A percentile compares a stretch with the other conserved stretches of the same genome.
phyloP scores from a whole-genome alignment of 140 eudicot genomes.

The Bidens hawaiensis region DNA sequence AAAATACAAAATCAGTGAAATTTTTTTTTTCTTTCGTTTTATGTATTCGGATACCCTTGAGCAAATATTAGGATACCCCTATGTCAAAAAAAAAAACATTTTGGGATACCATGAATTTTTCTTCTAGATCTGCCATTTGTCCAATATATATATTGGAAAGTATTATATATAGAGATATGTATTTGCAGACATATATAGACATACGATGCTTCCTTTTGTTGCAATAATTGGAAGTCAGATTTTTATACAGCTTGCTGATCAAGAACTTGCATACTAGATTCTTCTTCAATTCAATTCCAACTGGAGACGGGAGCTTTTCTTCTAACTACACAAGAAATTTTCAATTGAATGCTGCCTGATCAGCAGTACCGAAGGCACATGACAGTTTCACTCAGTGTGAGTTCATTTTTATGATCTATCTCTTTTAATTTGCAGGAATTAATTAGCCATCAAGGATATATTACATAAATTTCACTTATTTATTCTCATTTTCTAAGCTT shows the following conservation, averaged over 20 bases:
- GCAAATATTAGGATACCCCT: no score
- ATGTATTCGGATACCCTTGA: no score
- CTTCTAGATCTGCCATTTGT: no score
- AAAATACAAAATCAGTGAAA: no score
- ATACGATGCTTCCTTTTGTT: slow-evolving; percentile 18
- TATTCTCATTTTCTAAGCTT: slow-evolving; percentile 20
- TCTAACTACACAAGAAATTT: slow-evolving; percentile 17
- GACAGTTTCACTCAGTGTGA: slow-evolving; percentile 23
- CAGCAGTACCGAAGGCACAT: slow-evolving; percentile 34
- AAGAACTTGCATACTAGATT: slow-evolving; percentile 30
- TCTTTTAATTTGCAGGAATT: slow-evolving; percentile 25
- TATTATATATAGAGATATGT: slow-evolving; percentile 13
- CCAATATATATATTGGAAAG: slow-evolving; percentile 12
- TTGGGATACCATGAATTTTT: no score
- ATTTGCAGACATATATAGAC: no score
- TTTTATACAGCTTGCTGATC: slow-evolving; percentile 13
- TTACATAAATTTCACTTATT: slow-evolving; percentile 13
- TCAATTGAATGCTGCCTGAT: slow-evolving; percentile 29
- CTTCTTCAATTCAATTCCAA: slow-evolving; percentile 17
- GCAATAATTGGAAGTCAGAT: slow-evolving; percentile 23
- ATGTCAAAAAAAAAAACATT: no score
- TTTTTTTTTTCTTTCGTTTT: no score
- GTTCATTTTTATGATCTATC: slow-evolving; percentile 20
- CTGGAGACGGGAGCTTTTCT: slow-evolving; percentile 10
- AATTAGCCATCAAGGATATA: neutral